Conservation (phyloP, 2,329 filamentous ascomycete species). For the Ophiostoma sp. region DNA sequence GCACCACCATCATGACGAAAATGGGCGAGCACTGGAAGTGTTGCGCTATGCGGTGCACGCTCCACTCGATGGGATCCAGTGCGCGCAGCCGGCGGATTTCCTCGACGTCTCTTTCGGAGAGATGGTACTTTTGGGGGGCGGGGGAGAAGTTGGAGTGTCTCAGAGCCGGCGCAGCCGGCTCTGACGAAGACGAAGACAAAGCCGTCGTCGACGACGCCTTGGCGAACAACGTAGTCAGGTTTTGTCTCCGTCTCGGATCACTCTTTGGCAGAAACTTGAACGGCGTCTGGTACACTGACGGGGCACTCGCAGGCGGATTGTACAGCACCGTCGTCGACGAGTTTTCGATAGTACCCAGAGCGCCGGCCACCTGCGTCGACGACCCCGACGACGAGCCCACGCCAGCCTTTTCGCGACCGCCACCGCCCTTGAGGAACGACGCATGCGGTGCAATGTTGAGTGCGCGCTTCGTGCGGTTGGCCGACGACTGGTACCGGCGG, state of each 20-base stretch:
- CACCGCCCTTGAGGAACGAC: slow-evolving; percentile 50
- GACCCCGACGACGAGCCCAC: slow-evolving; percentile 15
- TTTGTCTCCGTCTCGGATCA: slow-evolving; percentile 55
- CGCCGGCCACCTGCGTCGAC: not conserved
- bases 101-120: slow-evolving; percentile 55
- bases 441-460: slow-evolving; percentile 62
- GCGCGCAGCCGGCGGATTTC: slow-evolving; percentile 60
- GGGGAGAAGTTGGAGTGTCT: slow-evolving; percentile 19
- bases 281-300: slow-evolving; percentile 63
- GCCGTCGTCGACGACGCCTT: slow-evolving; percentile 29
- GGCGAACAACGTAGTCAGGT: slow-evolving; percentile 48
- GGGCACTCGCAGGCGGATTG: slow-evolving; percentile 50
- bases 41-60: slow-evolving; percentile 51
- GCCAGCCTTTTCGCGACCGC: not conserved
- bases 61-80: slow-evolving; percentile 57
- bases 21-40: slow-evolving; percentile 57
- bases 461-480: slow-evolving; percentile 55
- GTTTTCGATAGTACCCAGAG: slow-evolving; percentile 38
- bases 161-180: slow-evolving; percentile 39
- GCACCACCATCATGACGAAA: slow-evolving; percentile 61
- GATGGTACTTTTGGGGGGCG: slow-evolving; percentile 45
- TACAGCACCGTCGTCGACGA: slow-evolving; percentile 47
- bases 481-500: slow-evolving; percentile 50
- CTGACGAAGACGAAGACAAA: slow-evolving; percentile 26
- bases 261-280: slow-evolving; percentile 63